These are phyloP conservation scores for Myxozyma kluyveri DNA, from an alignment of 805 yeast species.

Conservation along the genomic window DNA sequence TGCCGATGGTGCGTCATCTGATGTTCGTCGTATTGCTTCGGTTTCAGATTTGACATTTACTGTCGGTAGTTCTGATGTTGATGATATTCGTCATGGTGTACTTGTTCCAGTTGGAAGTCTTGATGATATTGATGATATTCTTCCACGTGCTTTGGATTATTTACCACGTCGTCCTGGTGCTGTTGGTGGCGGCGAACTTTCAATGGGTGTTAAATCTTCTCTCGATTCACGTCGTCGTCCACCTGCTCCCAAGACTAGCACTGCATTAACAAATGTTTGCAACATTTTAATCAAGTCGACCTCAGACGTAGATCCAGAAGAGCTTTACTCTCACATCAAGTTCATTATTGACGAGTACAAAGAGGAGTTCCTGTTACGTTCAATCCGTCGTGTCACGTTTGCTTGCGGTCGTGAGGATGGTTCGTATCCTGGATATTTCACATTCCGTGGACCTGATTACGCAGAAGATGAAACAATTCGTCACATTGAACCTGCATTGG, in stretches of 20 bases:
- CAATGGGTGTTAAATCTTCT: constrained; percentile 50
- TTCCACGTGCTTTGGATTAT: constrained; percentile 69
- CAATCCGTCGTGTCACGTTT: constrained; percentile 90
- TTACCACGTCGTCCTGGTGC: constrained; percentile 50
- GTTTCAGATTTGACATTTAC: constrained; percentile 88
- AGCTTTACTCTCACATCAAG: constrained; percentile 58
- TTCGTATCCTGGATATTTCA: constrained; percentile 89
- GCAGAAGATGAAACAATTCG: constrained; percentile 89
- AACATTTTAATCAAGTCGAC: constrained; percentile 72
- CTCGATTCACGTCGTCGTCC: constrained; percentile 26
- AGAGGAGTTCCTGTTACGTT: constrained; percentile 66
- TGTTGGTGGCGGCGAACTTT: constrained; percentile 39
- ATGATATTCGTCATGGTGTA: constrained; percentile 78
- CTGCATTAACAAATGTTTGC: constrained; percentile 68
- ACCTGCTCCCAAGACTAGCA: constrained; percentile 6
- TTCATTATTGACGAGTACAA: constrained; percentile 65
- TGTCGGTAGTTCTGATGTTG: constrained; percentile 61
- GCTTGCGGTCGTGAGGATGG: constrained; percentile 82
- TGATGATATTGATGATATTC: constrained; percentile 85
- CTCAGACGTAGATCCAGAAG: constrained; percentile 68
- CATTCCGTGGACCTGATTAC: constrained; percentile 86
- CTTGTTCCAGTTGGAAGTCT: constrained; percentile 75
- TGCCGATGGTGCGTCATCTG: constrained; percentile 31
- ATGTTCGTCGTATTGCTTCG: constrained; percentile 72
- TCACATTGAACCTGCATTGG: constrained; percentile 97